Percentiles rank a stretch among this genome's conserved stretches.
Conservation (phyloP, 2,329 filamentous ascomycete genomes). For the Alternaria conjuncta region DNA sequence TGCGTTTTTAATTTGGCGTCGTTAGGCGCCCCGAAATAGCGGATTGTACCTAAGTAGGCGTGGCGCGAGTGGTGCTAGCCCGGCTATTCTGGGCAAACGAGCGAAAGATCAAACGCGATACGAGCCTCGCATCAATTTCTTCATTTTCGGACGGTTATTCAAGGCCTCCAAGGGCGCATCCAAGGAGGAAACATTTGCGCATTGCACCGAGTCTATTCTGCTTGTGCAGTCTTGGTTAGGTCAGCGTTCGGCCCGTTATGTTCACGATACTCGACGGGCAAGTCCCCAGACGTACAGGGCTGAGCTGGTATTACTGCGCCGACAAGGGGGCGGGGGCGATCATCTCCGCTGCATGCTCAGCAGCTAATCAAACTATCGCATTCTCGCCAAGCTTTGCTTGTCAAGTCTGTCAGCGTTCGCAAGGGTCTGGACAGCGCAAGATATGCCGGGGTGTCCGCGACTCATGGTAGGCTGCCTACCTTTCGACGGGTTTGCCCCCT, state of each 20-base stretch:
- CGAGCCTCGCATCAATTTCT: not conserved
- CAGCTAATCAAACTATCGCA: not conserved
- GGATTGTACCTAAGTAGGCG: not conserved
- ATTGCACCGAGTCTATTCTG: not conserved
- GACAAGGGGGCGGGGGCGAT: not conserved
- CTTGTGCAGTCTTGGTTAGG: not conserved
- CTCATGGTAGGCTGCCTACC: not conserved
- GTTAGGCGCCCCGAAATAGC: not conserved
- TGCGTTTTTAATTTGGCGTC: not conserved
- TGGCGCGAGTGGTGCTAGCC: not conserved
- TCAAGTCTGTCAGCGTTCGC: not conserved
- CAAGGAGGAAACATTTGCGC: not conserved
- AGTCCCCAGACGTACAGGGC: not conserved
- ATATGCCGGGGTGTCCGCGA: not conserved
- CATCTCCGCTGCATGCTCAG: not conserved
- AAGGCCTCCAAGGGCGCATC: not conserved
- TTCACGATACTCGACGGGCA: not conserved
- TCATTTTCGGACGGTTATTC: not conserved
- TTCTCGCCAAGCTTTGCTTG: not conserved
- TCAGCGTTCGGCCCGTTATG: not conserved
- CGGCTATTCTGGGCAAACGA: not conserved
- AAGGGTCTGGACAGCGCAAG: not conserved
- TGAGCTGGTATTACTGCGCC: not conserved
- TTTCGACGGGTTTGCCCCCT: not conserved
- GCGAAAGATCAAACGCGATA: not conserved